phyloP scores from a whole-genome alignment of 2,329 filamentous ascomycete species.

The Colletotrichum sp. region DNA sequence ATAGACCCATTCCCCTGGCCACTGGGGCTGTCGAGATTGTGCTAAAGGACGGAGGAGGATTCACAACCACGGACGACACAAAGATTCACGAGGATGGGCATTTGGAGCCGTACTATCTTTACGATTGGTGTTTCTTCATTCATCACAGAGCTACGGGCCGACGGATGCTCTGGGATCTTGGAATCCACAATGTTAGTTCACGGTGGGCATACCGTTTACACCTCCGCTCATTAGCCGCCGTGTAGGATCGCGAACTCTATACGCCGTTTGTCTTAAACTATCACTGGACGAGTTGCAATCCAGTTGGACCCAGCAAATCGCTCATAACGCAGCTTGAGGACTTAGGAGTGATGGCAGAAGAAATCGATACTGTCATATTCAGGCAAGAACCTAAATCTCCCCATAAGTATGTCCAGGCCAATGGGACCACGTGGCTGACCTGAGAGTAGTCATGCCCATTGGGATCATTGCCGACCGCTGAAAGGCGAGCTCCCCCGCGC shows the following conservation, averaged over 20 bases:
- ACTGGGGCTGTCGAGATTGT: neutral
- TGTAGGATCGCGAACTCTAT: neutral
- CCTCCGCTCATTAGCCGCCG: neutral
- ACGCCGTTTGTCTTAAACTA: neutral
- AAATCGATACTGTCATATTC: neutral
- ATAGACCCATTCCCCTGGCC: neutral
- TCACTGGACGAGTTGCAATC: neutral
- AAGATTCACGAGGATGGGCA: neutral
- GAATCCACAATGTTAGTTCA: neutral
- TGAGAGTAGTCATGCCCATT: neutral
- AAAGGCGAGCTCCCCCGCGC: neutral
- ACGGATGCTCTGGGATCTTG: neutral
- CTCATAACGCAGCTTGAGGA: neutral
- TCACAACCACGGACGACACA: neutral
- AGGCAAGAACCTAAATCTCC: neutral
- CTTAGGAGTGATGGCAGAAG: neutral
- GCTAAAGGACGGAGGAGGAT: neutral
- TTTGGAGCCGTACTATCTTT: neutral
- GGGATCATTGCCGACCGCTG: neutral
- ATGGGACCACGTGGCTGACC: neutral
- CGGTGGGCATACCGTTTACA: neutral
- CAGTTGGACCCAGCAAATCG: neutral
- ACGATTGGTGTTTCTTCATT: neutral
- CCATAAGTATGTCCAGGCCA: neutral
- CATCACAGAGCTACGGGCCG: neutral